Conservation (phyloP, 345 rosid species). For the Viola odorata region DNA sequence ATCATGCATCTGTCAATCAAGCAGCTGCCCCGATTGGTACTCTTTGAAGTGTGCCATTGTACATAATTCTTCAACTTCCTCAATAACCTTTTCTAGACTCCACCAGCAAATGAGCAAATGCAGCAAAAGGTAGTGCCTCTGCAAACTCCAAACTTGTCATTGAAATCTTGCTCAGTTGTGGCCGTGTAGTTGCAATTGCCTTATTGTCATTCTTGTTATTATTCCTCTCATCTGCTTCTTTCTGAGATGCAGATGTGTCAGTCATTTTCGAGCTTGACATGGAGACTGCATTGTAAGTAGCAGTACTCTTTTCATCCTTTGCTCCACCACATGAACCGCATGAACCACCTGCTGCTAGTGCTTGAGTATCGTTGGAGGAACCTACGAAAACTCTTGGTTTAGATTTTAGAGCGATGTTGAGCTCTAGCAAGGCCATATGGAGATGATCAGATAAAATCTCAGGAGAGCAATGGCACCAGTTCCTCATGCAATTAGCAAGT, state of each 20-base stretch:
- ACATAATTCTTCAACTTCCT: constrained; percentile 69
- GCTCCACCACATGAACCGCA: background rate
- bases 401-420: constrained; percentile 63
- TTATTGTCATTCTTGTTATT: background rate
- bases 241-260: constrained; percentile 48
- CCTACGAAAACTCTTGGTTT: constrained; percentile 76
- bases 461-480: constrained; percentile 68
- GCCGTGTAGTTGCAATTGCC: constrained; percentile 32
- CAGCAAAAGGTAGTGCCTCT: constrained; percentile 82
- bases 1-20: too few species aligned
- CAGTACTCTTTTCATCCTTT: constrained; percentile 14
- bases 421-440: constrained; percentile 68
- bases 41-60: constrained; percentile 59
- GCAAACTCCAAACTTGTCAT: constrained; percentile 64
- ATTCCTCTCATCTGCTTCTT: constrained; percentile 32
- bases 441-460: constrained; percentile 73
- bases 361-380: constrained; percentile 34
- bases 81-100: constrained; percentile 66
- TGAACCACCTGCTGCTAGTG: background rate
- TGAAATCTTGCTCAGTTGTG: constrained; percentile 60
- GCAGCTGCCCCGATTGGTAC: constrained; percentile 20
- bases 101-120: constrained; percentile 69
- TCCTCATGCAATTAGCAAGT: constrained; percentile 52
- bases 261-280: constrained; percentile 52
- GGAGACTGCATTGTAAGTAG: constrained; percentile 19